Percentiles rank a stretch among this genome's conserved stretches.
phyloP scores from a whole-genome alignment of 352 stramenopile species.

The Pythium chondricola region DNA sequence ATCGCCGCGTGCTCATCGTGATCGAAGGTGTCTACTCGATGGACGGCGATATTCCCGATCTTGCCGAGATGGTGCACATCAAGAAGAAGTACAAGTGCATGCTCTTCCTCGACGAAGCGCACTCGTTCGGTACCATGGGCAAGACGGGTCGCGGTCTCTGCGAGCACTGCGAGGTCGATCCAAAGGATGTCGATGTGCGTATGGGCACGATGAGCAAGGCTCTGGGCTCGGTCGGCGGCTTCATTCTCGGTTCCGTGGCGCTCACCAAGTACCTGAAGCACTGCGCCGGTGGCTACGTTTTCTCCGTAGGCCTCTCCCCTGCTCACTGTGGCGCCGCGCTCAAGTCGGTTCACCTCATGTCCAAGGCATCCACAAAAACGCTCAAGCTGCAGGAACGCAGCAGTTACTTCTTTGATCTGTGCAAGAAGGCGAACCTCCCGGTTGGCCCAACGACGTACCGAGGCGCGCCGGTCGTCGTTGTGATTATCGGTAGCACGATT shows the following conservation, averaged over 20 bases:
- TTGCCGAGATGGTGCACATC: slow-evolving; percentile 26
- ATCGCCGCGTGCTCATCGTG: slow-evolving; percentile 60
- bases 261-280: slow-evolving; percentile 35
- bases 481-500: slow-evolving; percentile 75
- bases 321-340: slow-evolving; percentile 61
- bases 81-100: slow-evolving; percentile 34
- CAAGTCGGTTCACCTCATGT: slow-evolving; percentile 67
- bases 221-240: slow-evolving; percentile 28
- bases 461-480: slow-evolving; percentile 70
- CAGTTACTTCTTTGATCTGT: slow-evolving; percentile 72
- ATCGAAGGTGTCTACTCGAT: slow-evolving; percentile 38
- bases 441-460: slow-evolving; percentile 58
- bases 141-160: slow-evolving; percentile 30
- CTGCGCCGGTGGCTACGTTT: slow-evolving; percentile 36
- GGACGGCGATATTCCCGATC: slow-evolving; percentile 28
- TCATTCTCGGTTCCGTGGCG: slow-evolving; percentile 24
- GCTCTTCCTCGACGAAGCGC: slow-evolving; percentile 32
- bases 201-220: slow-evolving; percentile 47
- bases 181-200: slow-evolving; percentile 27
- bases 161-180: slow-evolving; percentile 23
- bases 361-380: slow-evolving; percentile 46
- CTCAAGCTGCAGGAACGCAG: slow-evolving; percentile 57
- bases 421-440: slow-evolving; percentile 50
- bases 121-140: slow-evolving; percentile 35
- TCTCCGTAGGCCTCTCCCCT: slow-evolving; percentile 45